These are phyloP conservation scores for Sporisorium sorghi DNA, from an alignment of 1,284 basidiomycete genomes.

Conservation along the genomic window DNA sequence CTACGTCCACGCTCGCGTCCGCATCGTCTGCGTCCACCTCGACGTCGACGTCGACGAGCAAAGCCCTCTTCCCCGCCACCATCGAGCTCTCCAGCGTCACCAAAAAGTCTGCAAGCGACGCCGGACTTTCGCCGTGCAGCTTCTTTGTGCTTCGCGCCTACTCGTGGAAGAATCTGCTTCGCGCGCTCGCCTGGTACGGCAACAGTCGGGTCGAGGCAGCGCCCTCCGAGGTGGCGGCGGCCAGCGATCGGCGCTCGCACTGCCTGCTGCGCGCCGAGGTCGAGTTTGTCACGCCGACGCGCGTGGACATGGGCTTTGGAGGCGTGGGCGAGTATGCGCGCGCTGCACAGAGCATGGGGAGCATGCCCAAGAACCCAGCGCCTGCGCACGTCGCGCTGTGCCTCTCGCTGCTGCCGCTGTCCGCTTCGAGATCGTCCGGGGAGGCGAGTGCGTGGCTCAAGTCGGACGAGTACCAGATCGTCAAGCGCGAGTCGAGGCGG, in stretches of 20 bases:
- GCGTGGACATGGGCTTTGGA: slow-evolving; percentile 26
- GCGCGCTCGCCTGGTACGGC: slow-evolving; percentile 60
- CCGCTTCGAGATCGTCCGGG: slow-evolving; percentile 7
- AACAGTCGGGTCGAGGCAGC: slow-evolving; percentile 55
- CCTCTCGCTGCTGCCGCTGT: slow-evolving; percentile 42
- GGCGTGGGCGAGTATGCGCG: slow-evolving; percentile 33
- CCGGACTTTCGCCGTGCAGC: neutral
- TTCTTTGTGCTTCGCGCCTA: slow-evolving; percentile 55
- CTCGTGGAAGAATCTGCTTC: slow-evolving; percentile 57
- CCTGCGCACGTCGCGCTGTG: slow-evolving; percentile 57
- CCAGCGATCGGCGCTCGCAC: slow-evolving; percentile 15
- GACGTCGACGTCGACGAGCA: slow-evolving; percentile 12
- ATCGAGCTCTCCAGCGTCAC: slow-evolving; percentile 32
- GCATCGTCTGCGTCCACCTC: slow-evolving; percentile 9
- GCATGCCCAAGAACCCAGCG: slow-evolving; percentile 24
- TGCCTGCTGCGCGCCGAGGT: slow-evolving; percentile 45
- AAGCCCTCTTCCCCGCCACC: slow-evolving; percentile 35
- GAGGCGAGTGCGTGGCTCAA: slow-evolving; percentile 33
- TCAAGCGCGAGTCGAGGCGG: slow-evolving; percentile 45
- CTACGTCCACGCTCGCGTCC: neutral
- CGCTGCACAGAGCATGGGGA: slow-evolving; percentile 21
- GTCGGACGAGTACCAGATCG: slow-evolving; percentile 28
- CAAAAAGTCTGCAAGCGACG: neutral
- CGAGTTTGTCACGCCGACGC: slow-evolving; percentile 57
- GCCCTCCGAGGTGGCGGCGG: slow-evolving; percentile 48